Evolutionary conservation across 1,284 basidiomycete genomes (phyloP).

Genomic region (Cystobasidium pallidum): DNA sequence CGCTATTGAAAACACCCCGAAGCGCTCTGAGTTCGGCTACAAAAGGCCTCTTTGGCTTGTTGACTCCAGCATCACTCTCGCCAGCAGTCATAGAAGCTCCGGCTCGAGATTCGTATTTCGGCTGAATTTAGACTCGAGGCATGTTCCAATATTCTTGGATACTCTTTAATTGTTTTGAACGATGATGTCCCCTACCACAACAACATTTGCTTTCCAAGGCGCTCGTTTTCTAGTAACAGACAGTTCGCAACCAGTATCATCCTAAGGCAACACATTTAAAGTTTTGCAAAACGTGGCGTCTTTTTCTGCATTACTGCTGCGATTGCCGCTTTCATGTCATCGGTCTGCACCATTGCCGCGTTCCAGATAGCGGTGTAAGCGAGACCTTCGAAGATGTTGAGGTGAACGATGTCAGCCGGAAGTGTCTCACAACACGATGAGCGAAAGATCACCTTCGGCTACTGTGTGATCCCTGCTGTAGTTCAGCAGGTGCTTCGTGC

Average conservation of each 20-base stretch:
- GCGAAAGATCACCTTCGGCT: conserved; percentile 64
- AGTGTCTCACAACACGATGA: not conserved
- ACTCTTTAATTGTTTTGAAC: too few relatives aligned
- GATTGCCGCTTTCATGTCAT: conserved; percentile 60
- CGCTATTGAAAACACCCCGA: conserved; percentile 25
- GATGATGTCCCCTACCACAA: not conserved
- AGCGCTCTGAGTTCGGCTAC: conserved; percentile 9
- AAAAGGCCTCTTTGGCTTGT: conserved; percentile 18
- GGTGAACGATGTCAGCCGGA: not conserved
- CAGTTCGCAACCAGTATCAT: too few relatives aligned
- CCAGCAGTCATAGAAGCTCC: not conserved
- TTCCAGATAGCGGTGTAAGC: conserved; percentile 81
- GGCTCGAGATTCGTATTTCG: conserved; percentile 19
- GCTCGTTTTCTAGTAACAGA: too few relatives aligned
- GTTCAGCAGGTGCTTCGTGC: conserved; percentile 75
- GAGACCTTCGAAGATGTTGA: conserved; percentile 55
- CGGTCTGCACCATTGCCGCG: conserved; percentile 68
- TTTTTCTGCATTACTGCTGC: conserved; percentile 58
- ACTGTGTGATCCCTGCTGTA: conserved; percentile 62
- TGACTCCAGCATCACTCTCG: conserved; percentile 9
- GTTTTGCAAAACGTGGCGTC: conserved; percentile 54
- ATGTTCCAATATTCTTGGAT: not conserved
- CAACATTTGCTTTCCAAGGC: not conserved
- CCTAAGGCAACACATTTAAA: too few relatives aligned
- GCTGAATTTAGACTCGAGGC: not conserved